Evolutionary conservation across 2,329 filamentous ascomycete genomes (phyloP), one percentile per base, ranked within the genome.

Genomic region (Arachnomyces sp.): DNA sequence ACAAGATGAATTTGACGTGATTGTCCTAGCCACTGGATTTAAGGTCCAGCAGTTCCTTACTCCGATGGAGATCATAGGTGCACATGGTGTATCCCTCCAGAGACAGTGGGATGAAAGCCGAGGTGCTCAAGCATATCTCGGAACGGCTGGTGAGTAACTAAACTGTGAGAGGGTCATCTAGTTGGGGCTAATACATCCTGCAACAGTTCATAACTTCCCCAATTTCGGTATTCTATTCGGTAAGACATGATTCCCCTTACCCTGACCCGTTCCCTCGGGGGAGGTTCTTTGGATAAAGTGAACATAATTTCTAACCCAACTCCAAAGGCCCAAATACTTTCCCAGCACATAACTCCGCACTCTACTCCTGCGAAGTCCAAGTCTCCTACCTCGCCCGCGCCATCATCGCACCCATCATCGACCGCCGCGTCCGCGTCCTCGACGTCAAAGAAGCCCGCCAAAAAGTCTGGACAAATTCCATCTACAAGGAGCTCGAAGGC

Each of bases 11-110:
- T 46, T 60, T 36, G 60, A 63, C 38, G 47, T 50, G 7, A 60
- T 64, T 30, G 49, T 62, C 12, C 46, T 63, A 9, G 55, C 53
- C 4, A 63, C 59, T 2, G 60, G 60, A 4, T 66, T 63, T 44
- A 40, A 63, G 33, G 56, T 63, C 15, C 42, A 49, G 14, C 38
- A 61, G 34, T 65, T 63, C 36, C 46, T 65, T 4, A 47, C 51
- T 7, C 59, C 60, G 0, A 57, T 64, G 47, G 40, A 54, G 14
- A 43, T 64, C 8, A 42, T 48, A 16, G 61, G 62, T 11, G 33
- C 31, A 7, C 20, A 43, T 17, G 54, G 54, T 3, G 33, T 40
- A 25, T 43, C 36, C 4, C 45, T 60, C 6, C 31, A 44, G 3
- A 34, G 52, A 15, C 51, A 55, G 31, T 59, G 57, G 57, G 43